Percentiles rank a stretch among this genome's conserved stretches.
Conservation (phyloP, 768 basidiomycete genomes). For the Cytidiella melzeri region DNA sequence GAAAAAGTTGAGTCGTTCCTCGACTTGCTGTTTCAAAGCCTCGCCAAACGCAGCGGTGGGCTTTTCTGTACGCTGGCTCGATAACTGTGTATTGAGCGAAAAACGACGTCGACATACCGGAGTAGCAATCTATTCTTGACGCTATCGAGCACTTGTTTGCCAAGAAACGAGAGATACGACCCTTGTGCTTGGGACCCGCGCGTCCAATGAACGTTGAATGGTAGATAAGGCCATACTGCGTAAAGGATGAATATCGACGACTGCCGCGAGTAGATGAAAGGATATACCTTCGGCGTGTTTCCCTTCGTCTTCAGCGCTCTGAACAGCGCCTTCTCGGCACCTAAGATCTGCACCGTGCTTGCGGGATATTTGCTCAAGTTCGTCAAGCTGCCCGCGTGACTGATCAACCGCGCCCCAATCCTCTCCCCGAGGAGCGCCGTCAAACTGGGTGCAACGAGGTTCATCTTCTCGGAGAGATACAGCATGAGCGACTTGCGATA, state of each 20-base stretch:
- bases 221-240: slow-evolving; percentile 93
- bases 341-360: slow-evolving; percentile 95
- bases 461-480: slow-evolving; percentile 96
- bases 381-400: slow-evolving; percentile 93
- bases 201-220: slow-evolving; percentile 96
- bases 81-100: background rate
- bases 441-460: slow-evolving; percentile 89
- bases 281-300: slow-evolving; percentile 86
- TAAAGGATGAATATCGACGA: background rate
- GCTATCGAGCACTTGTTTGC: slow-evolving; percentile 99
- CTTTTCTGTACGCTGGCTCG: slow-evolving; percentile 42
- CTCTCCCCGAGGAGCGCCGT: slow-evolving; percentile 89
- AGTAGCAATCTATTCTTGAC: slow-evolving; percentile 92
- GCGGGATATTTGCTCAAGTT: slow-evolving; percentile 98
- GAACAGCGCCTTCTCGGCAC: slow-evolving; percentile 97
- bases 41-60: slow-evolving; percentile 94
- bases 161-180: slow-evolving; percentile 96
- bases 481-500: slow-evolving; percentile 87
- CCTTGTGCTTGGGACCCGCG: slow-evolving; percentile 91
- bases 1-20: slow-evolving; percentile 92
- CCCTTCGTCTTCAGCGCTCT: slow-evolving; percentile 97
- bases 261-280: background rate
- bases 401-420: slow-evolving; percentile 88
- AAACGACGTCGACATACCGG: slow-evolving; percentile 42
- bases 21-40: slow-evolving; percentile 88